Base-by-base conservation (phyloP, 164 flowering plant species). In the Houttuynia cordata region DNA sequence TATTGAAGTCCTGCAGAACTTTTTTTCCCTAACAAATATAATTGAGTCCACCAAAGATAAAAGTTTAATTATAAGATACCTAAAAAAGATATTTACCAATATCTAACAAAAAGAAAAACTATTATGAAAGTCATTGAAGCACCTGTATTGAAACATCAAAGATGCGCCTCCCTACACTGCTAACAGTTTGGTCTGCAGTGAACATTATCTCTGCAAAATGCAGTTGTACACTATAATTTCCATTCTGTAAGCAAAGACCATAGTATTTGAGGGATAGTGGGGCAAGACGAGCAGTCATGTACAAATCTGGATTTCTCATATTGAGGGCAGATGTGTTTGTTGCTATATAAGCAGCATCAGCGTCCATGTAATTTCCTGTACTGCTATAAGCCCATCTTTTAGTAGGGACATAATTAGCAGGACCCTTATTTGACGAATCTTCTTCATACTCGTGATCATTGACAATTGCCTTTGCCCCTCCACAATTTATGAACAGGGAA, bases 81-180 rank as follows among this genome's bases (percentile, higher is more conserved):
- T n/a, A n/a, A 3, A 12, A 7, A 17, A 45, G 13, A 10, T 45
- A 45, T 30, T 30, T 30, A 24, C 17, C 51, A 24, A n/a, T 40
- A 50, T 10, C 19, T 21, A 54, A 52, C 6, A 34, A 14, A 22
- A 12, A 37, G 10, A 22, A 39, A 37, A 13, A 9, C 18, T 30
- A 53, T 15, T 18, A 20, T 24, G 21, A 45, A 8, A 45, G 41
- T 45, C 14, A 45, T 7, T 12, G 12, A 17, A 7, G 49, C 59
- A 84, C 94, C 86, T 87, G 94, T 68, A 87, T 75, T 58, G 76
- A 83, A 30, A 87, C 69, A 67, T 87, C 85, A 70, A 87, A 87
- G 21, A 87, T 40, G 24, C 94, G 86, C 69, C 79, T 78, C 10
- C 94, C 94, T 17, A 87, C 73, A 69, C 87, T 83, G 34, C 51